Conservation (phyloP, 305 asterid species). For the Lippia alba region DNA sequence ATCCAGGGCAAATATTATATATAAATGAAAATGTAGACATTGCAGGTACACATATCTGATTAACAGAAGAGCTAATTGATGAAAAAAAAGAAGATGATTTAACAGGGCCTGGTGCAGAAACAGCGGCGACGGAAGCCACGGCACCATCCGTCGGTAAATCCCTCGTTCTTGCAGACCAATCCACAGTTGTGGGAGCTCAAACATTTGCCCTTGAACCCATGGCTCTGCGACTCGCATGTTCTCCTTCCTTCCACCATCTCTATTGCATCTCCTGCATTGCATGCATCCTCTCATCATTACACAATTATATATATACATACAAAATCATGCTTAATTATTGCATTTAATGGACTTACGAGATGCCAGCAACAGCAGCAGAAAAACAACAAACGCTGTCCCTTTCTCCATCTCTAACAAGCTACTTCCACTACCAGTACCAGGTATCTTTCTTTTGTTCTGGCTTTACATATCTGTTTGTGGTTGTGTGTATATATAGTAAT, state of each 20-base stretch:
- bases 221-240: slow-evolving; percentile 58
- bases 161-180: slow-evolving; percentile 54
- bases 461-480: background rate
- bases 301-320: background rate
- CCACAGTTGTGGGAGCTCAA: slow-evolving; percentile 48
- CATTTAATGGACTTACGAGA: slow-evolving; percentile 27
- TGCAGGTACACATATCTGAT: too few species aligned
- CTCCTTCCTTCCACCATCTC: slow-evolving; percentile 43
- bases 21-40: too few species aligned
- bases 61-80: too few species aligned
- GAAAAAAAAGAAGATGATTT: background rate
- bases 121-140: slow-evolving; percentile 52
- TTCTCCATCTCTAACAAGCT: slow-evolving; percentile 18
- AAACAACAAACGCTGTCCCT: slow-evolving; percentile 14
- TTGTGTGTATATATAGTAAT: background rate
- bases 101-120: slow-evolving; percentile 55
- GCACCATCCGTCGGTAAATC: slow-evolving; percentile 59
- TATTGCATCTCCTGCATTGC: background rate
- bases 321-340: background rate
- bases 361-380: slow-evolving; percentile 26
- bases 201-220: slow-evolving; percentile 52
- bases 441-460: background rate
- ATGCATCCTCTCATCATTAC: background rate
- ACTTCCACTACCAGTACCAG: background rate
- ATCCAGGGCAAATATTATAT: too few species aligned